Evolutionary conservation across 2,329 filamentous ascomycete genomes (phyloP), one percentile per base, ranked within the genome.

Genomic region (Metarhizium album): DNA sequence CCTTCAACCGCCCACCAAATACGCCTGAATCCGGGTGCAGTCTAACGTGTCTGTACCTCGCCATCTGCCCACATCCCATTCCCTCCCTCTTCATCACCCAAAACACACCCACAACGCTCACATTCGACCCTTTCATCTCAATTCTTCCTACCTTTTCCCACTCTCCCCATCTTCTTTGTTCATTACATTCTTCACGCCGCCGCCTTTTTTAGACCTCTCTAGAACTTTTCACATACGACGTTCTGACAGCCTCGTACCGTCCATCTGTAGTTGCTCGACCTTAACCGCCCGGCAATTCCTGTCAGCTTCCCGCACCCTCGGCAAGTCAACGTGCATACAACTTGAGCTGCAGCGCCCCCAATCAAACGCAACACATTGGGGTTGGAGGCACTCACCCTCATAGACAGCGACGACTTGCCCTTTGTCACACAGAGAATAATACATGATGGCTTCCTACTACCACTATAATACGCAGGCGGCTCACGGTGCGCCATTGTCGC

Each of bases 381-480:
- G 38, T 40, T 55, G 46, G 48, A 48, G 27, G n/a, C 31, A 45
- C 45, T 42, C 29, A 16, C 37, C 29, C 22, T 45, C 35, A 37
- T 27, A 47, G 42, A 23, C 45, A 38, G 13, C 46, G 38, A 35
- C 47, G 13, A 11, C 13, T 22, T 6, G 18, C 16, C 52, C 47
- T 37, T 24, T 47, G 29, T 42, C 50, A 20, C 42, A 47, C 54
- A 51, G 54, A 52, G 46, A 42, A 29, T 27, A 7, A 29, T 22
- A 49, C 49, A 57, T 51, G 68, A 83, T 84, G 80, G 79, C 81
- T 70, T 73, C 76, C 64, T 84, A 82, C 69, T 83, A 82, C 64
- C 75, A 79, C 63, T 82, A 74, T 70, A 75, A 75, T 65, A 67
- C 75, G 56, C 79, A 82, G 65, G 72, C 78, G 58, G 76, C 76